These are phyloP conservation scores for Candida silvicultrix DNA, from an alignment of 805 yeast genomes.

Conservation along the genomic window DNA sequence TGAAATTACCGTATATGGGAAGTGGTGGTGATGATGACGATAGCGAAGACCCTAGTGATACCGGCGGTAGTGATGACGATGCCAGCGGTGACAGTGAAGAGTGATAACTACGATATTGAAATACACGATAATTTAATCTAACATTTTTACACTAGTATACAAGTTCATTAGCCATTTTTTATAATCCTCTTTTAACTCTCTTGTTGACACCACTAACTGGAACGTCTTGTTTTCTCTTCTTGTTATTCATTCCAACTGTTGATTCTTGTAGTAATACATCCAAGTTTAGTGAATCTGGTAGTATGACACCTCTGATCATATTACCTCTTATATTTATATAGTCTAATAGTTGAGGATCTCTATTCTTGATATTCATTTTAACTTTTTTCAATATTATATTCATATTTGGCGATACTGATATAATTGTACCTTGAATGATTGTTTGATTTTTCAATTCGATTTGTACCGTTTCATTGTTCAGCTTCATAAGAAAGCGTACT, in stretches of 20 bases:
- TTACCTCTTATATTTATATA: slow-evolving; percentile 85
- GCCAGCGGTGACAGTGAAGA: slow-evolving; percentile 17
- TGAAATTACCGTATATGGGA: slow-evolving; percentile 57
- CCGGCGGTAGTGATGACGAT: slow-evolving; percentile 3
- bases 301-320: slow-evolving; percentile 72
- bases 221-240: slow-evolving; percentile 11
- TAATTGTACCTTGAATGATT: slow-evolving; percentile 74
- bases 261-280: slow-evolving; percentile 52
- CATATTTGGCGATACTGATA: slow-evolving; percentile 87
- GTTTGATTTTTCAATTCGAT: slow-evolving; percentile 92
- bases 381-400: slow-evolving; percentile 77
- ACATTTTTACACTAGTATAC: not conserved
- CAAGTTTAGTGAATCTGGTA: slow-evolving; percentile 82
- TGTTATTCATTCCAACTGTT: not conserved
- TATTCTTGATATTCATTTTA: slow-evolving; percentile 65
- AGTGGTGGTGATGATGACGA: slow-evolving; percentile 26
- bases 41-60: too few species aligned
- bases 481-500: slow-evolving; percentile 65
- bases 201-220: slow-evolving; percentile 18
- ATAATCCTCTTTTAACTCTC: slow-evolving; percentile 29
- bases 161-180: not conserved
- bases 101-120: slow-evolving; percentile 6
- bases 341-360: slow-evolving; percentile 66
- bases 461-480: slow-evolving; percentile 80
- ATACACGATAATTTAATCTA: not conserved